Evolutionary conservation across 192 early-diverging fungal genomes (phyloP).

Genomic region (Diversispora eburnea): DNA sequence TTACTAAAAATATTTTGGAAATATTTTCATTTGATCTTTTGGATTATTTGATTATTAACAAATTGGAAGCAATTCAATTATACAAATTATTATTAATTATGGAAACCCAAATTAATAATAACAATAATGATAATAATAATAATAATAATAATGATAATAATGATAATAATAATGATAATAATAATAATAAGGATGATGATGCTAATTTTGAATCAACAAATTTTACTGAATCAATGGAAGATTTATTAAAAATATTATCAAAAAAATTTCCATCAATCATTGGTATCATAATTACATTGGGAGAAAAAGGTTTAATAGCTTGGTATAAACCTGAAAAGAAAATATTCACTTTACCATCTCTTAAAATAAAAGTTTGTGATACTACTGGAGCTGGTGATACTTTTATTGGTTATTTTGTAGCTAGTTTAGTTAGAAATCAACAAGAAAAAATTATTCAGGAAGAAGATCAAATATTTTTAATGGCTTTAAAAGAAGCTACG

Average conservation of each 20-base stretch:
- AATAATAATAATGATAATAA: too few species aligned
- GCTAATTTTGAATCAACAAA: background rate
- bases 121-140: too few species aligned
- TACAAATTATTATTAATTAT: conserved; percentile 28
- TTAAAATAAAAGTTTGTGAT: conserved; percentile 49
- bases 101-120: background rate
- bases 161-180: too few species aligned
- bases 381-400: conserved; percentile 67
- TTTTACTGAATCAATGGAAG: conserved; percentile 26
- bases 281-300: conserved; percentile 67
- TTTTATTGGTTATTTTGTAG: conserved; percentile 65
- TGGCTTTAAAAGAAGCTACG: conserved; percentile 57
- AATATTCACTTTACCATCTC: conserved; percentile 41
- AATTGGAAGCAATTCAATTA: conserved; percentile 63
- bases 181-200: too few species aligned
- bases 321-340: conserved; percentile 39
- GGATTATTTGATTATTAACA: conserved; percentile 79
- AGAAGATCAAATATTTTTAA: conserved; percentile 33
- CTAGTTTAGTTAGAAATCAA: conserved; percentile 47
- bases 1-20: conserved; percentile 42
- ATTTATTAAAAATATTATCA: conserved; percentile 35
- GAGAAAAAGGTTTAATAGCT: conserved; percentile 60
- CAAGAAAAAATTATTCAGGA: conserved; percentile 2
- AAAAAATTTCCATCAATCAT: conserved; percentile 43
- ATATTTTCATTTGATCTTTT: conserved; percentile 56